These are phyloP conservation scores for Trichoderma semiorbis DNA, from an alignment of 2,329 filamentous ascomycete species.

Conservation along the genomic window DNA sequence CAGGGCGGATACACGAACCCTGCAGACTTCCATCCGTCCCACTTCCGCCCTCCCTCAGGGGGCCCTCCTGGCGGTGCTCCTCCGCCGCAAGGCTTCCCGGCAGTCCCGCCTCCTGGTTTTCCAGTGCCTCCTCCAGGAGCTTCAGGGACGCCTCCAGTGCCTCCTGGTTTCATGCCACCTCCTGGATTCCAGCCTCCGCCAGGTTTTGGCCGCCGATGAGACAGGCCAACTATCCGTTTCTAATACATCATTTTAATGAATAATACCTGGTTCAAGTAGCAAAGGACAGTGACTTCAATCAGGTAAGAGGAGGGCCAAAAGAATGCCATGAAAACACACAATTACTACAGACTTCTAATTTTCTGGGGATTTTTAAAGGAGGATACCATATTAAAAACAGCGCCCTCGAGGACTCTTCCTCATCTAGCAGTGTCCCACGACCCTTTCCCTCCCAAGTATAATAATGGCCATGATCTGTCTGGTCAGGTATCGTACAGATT, in stretches of 20 bases:
- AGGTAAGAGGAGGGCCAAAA: conserved; percentile 9
- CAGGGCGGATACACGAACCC: conserved; percentile 45
- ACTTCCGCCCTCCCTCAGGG: conserved; percentile 31
- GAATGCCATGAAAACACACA: neutral
- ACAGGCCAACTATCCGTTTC: neutral
- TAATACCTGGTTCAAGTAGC: neutral
- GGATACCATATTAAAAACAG: neutral
- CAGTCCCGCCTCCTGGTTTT: conserved; percentile 39
- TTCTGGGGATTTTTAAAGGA: neutral
- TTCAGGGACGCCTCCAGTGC: conserved; percentile 36
- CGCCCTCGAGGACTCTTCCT: conserved; percentile 13
- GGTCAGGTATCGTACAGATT: conserved; percentile 28
- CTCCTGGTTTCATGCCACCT: conserved; percentile 41
- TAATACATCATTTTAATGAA: neutral
- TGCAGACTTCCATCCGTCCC: conserved; percentile 46
- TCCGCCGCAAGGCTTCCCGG: conserved; percentile 38
- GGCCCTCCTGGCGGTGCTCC: conserved; percentile 36
- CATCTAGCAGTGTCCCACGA: neutral
- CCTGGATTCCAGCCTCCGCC: conserved; percentile 47
- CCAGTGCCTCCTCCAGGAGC: conserved; percentile 35
- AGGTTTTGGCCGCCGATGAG: conserved; percentile 39
- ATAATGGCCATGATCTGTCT: conserved; percentile 17
- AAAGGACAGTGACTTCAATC: neutral
- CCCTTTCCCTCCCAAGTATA: neutral
- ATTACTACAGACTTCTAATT: conserved; percentile 7